phyloP scores from a whole-genome alignment of 2,329 filamentous ascomycete species.

The Grosmannia huntii region DNA sequence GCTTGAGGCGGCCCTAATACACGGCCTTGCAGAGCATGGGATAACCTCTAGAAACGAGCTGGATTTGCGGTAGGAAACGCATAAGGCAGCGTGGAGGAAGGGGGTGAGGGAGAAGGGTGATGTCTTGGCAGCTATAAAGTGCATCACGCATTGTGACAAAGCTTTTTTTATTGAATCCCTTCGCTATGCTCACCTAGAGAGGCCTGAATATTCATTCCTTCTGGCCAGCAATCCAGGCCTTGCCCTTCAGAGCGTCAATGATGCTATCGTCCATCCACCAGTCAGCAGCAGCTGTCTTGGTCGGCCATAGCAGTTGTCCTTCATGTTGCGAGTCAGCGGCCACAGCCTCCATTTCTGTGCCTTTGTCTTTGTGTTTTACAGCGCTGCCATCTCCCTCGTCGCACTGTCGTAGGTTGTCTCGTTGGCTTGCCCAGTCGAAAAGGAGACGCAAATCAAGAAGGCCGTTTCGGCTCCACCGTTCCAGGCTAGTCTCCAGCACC shows the following conservation, averaged over 20 bases:
- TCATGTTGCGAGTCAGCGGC: background rate
- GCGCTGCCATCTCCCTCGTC: background rate
- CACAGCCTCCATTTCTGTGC: background rate
- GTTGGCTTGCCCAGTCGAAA: slow-evolving; percentile 43
- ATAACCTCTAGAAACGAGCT: background rate
- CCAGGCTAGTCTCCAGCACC: slow-evolving; percentile 42
- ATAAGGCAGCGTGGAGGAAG: background rate
- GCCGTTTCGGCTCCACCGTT: slow-evolving; percentile 25
- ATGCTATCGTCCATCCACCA: slow-evolving; percentile 46
- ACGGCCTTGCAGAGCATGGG: background rate
- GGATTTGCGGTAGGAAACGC: background rate
- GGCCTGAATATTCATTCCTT: slow-evolving; percentile 7
- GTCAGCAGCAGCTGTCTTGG: slow-evolving; percentile 18
- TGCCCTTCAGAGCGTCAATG: slow-evolving; percentile 42
- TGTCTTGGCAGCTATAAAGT: background rate
- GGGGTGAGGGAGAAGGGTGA: background rate
- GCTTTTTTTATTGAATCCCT: background rate
- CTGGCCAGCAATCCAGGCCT: slow-evolving; percentile 36
- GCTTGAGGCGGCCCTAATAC: background rate
- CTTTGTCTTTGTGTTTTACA: background rate
- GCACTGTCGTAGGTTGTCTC: slow-evolving; percentile 15
- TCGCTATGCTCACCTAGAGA: background rate
- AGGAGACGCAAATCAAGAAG: slow-evolving; percentile 37
- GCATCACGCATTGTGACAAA: background rate
- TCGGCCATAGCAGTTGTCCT: background rate